phyloP scores from a whole-genome alignment of 2,329 filamentous ascomycete species.

The Fusarium drepaniforme region DNA sequence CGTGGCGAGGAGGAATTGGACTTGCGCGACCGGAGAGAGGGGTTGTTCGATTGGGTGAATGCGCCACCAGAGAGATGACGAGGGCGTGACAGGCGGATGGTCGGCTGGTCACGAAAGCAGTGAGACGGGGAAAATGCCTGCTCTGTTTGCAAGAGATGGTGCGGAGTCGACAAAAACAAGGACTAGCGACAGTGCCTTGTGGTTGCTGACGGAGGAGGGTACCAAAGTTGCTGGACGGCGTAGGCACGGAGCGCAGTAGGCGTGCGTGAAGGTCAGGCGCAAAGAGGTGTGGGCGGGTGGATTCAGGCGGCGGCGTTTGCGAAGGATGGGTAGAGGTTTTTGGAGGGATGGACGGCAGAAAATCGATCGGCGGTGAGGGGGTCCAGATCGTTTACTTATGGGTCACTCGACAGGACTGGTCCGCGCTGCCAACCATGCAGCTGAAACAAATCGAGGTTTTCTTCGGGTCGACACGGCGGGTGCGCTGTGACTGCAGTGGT shows the following conservation, averaged over 20 bases:
- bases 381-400: constrained; percentile 43
- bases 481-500: neutral
- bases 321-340: constrained; percentile 13
- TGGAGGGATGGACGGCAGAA: constrained; percentile 41
- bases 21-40: constrained; percentile 42
- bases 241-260: constrained; percentile 6
- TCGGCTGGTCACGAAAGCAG: constrained; percentile 43
- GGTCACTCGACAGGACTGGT: constrained; percentile 33
- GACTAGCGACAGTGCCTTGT: constrained; percentile 33
- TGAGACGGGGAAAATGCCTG: constrained; percentile 45
- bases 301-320: constrained; percentile 37
- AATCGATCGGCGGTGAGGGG: constrained; percentile 47
- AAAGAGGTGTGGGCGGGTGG: constrained; percentile 41
- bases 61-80: constrained; percentile 42
- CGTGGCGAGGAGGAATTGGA: constrained; percentile 45
- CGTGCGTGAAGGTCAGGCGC: constrained; percentile 44
- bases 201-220: constrained; percentile 43
- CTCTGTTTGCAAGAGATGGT: constrained; percentile 35
- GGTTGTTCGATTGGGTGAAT: constrained; percentile 39
- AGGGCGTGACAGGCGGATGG: constrained; percentile 42
- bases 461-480: constrained; percentile 19
- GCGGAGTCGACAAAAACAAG: constrained; percentile 37
- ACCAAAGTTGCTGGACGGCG: constrained; percentile 34
- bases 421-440: constrained; percentile 31
- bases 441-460: constrained; percentile 23